Base-by-base conservation (phyloP, 176 grass and related monocot genomes). In the Metroxylon sagu region DNA sequence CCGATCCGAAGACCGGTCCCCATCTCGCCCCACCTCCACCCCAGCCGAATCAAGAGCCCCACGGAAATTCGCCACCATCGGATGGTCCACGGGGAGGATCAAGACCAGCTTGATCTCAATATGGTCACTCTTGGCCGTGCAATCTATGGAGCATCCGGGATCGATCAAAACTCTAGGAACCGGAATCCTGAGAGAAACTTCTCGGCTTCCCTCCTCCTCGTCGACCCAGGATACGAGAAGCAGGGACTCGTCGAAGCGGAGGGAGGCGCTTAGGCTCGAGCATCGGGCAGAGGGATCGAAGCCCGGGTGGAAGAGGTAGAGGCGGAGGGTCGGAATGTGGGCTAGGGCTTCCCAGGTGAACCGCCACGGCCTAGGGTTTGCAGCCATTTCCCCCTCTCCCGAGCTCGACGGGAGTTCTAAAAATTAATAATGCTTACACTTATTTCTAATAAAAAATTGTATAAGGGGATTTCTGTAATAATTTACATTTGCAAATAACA, bases 111-210 rank as follows among this genome's bases (percentile, higher is more conserved):
- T 43, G 35, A 90, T 76, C 67, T 89, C 81, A 23, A 85, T 16
- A 56, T 89, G 71, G 71, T 89, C 78, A 31, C 25, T 50, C 23
- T 59, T 69, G 26, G 66, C 66, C 21, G 70, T 29, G 74, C 71
- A 85, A n/a, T 85, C 74, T 19, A 70, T 49, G 1, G 74, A 71
- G 17, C 50, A 60, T 2, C 77, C 56, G 0, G 86, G 86, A 51
- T 89, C 86, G 2, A 89, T 61, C 71, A 82, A 79, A 16, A 85
- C 74, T 70, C 66, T 75, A 5, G 86, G 86, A 0, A 85, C 77
- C 51, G 86, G 86, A 35, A 82, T 48, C 67, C 63, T 76, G 14
- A 89, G 78, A 10, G 16, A 15, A 4, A 85, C 66, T 4, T 67
- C 56, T 3, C 2, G 49, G 35, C 74, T 30, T 50, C 74, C 18